Percentiles rank a stretch among this genome's conserved stretches.
phyloP scores from a whole-genome alignment of 1,284 basidiomycete genomes.

The Xerocomus amazonicus region DNA sequence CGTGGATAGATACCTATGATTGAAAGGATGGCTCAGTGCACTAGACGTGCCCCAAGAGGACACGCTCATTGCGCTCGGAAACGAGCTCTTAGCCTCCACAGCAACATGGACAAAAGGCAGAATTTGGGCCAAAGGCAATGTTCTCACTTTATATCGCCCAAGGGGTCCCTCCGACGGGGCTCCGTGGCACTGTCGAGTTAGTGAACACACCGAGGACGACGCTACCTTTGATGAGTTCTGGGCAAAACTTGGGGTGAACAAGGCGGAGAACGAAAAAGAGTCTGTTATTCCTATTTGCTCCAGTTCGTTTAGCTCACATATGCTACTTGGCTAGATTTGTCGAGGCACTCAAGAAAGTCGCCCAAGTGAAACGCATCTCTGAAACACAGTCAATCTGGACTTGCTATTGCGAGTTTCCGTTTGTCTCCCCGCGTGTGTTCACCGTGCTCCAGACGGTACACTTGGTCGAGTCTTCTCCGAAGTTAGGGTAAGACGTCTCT shows the following conservation, averaged over 20 bases:
- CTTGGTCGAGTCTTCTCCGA: conserved; percentile 45
- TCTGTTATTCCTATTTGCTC: conserved; percentile 21
- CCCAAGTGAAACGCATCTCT: conserved; percentile 59
- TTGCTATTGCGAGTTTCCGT: conserved; percentile 66
- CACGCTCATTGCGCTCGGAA: conserved; percentile 49
- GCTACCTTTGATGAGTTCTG: conserved; percentile 71
- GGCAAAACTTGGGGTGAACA: conserved; percentile 61
- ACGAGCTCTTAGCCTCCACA: conserved; percentile 52
- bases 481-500: conserved; percentile 46
- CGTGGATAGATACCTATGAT: conserved; percentile 5
- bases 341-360: conserved; percentile 58
- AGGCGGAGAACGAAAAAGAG: conserved; percentile 67
- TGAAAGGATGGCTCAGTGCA: neutral
- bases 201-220: conserved; percentile 60
- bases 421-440: conserved; percentile 70
- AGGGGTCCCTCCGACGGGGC: conserved; percentile 54
- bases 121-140: conserved; percentile 47
- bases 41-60: conserved; percentile 61
- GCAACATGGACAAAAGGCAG: conserved; percentile 65
- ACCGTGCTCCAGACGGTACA: conserved; percentile 66
- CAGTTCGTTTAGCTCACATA: conserved; percentile 1
- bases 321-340: conserved; percentile 49
- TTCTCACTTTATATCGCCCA: conserved; percentile 51
- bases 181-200: conserved; percentile 64
- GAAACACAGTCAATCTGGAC: conserved; percentile 66